These are phyloP conservation scores for Fomitopsis palustris DNA, from an alignment of 1,284 basidiomycete species.

Conservation along the genomic window DNA sequence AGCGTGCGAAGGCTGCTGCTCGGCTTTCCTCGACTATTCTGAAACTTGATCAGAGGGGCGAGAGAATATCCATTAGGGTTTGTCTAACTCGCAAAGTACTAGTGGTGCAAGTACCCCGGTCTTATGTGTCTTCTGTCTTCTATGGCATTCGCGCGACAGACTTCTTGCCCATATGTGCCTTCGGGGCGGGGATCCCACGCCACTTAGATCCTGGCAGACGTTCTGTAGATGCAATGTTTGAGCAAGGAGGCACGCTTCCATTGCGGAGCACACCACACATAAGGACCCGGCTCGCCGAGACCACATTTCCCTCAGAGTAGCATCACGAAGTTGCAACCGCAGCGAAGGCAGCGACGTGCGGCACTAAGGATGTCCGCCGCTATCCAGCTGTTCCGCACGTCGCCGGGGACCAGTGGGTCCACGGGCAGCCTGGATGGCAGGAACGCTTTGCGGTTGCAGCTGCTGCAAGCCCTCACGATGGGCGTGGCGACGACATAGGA, in stretches of 20 bases:
- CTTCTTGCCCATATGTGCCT: background rate
- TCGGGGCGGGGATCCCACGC: background rate
- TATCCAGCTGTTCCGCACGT: constrained; percentile 56
- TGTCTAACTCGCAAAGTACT: no score
- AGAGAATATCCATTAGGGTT: no score
- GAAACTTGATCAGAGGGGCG: no score
- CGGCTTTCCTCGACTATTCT: no score
- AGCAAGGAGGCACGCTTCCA: background rate
- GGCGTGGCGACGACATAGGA: constrained; percentile 68
- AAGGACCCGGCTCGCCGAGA: background rate
- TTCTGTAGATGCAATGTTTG: background rate
- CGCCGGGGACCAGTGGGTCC: constrained; percentile 36
- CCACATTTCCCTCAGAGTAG: constrained; percentile 24
- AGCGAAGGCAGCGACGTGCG: constrained; percentile 62
- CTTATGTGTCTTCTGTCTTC: no score
- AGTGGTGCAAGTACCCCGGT: no score
- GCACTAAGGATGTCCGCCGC: constrained; percentile 63
- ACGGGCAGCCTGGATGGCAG: constrained; percentile 41
- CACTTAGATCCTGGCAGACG: background rate
- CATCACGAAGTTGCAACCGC: constrained; percentile 62
- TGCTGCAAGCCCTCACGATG: constrained; percentile 64
- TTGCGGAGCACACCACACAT: background rate
- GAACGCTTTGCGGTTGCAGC: constrained; percentile 69
- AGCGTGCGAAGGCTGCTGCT: no score
- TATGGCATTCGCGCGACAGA: no score